Base-by-base conservation (phyloP, 2,329 filamentous ascomycete genomes). In the Diaporthe capsici region DNA sequence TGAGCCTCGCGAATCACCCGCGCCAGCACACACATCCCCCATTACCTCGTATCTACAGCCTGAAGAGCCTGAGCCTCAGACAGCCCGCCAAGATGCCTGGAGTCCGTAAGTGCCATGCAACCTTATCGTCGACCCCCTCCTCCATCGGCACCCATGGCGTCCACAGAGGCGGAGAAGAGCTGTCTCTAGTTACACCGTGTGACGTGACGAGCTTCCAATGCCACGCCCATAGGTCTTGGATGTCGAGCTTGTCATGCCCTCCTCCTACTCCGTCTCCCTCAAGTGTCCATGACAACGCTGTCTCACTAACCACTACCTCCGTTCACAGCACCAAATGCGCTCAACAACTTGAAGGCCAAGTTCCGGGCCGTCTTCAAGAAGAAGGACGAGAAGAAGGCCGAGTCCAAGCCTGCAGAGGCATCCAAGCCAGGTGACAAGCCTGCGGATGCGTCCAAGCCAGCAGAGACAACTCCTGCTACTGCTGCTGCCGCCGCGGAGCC, bases 301-400 rank as follows among this genome's bases (percentile, higher is more conserved):
- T 67, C 47, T 51, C 63, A 39, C 53, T 81, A 76, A 81, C 73
- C 53, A 72, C 28, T 42, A 44, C 63, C 28, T 70, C 42, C 51
- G 58, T 28, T 65, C 61, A 44, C 78, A 90, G 89, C 89, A 73
- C 82, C 85, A 68, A 84, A 86, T 78, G 87, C 88, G 47, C 83
- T 91, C 76, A 87, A 88, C 81, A 90, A 90, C 84, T 79, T 91
- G 79, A 90, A 88, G 87, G 84, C 83, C 81, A 90, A 90, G 87
- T 81, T 91, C 81, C 88, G 87, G 86, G 83, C 84, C 78, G 83
- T 85, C 82, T 88, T 90, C 84, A 88, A 87, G 83, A 88, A 87
- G 82, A 87, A 85, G 84, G 72, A 76, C 61, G 82, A 86, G 79
- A 84, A 84, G 79, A 60, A 77, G 37, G 76, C 75, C 34, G 78